These are phyloP conservation scores for Fusarium beomiforme DNA, from an alignment of 2,329 filamentous ascomycete species.

Conservation along the genomic window DNA sequence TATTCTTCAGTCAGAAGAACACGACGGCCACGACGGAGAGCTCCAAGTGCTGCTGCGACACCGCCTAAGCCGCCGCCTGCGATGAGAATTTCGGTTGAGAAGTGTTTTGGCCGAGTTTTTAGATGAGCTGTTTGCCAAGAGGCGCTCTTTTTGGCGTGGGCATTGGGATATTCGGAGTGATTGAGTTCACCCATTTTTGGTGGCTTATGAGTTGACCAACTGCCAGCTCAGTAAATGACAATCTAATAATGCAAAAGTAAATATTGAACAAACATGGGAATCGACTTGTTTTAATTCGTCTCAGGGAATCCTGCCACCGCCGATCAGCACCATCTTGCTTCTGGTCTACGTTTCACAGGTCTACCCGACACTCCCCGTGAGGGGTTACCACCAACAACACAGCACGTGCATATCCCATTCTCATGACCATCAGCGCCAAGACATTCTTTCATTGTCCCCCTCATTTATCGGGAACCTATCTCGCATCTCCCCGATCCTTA, in stretches of 20 bases:
- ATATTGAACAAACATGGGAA: neutral
- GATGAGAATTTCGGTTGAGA: conserved; percentile 39
- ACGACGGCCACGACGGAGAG: conserved; percentile 34
- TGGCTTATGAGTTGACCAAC: neutral
- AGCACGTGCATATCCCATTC: neutral
- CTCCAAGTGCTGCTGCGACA: conserved; percentile 43
- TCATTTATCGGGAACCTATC: conserved; percentile 15
- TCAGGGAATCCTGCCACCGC: neutral
- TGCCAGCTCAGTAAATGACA: neutral
- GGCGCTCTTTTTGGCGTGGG: neutral
- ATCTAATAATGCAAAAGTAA: neutral
- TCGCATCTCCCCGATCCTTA: conserved; percentile 29
- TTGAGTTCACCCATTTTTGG: conserved; percentile 20
- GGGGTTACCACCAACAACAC: conserved; percentile 9
- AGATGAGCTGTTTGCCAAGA: conserved; percentile 18
- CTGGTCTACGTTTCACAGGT: neutral
- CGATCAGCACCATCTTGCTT: neutral
- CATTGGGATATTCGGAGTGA: neutral
- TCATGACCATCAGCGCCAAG: conserved; percentile 15
- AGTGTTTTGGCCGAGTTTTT: neutral
- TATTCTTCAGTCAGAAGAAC: conserved; percentile 44
- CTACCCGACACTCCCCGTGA: conserved; percentile 35
- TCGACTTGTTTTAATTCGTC: neutral
- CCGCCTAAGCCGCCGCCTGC: conserved; percentile 41
- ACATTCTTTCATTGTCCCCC: neutral